Evolutionary conservation across 129 eudicot species (phyloP).

Genomic region (Flaveria ramosissima): DNA sequence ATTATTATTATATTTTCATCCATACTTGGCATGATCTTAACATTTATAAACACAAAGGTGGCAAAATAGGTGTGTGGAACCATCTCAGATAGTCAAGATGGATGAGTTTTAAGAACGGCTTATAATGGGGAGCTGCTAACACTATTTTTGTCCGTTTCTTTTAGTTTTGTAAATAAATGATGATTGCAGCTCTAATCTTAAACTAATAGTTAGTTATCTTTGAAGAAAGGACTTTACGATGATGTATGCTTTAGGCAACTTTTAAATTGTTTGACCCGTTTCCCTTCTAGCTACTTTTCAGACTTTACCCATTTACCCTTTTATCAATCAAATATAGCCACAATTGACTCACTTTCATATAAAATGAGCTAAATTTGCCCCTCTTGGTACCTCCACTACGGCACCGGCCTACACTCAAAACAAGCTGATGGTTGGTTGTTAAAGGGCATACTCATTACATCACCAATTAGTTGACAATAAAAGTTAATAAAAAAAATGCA

Average conservation of each 20-base stretch:
- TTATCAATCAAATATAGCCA: neutral
- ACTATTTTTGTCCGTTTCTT: neutral
- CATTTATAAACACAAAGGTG: neutral
- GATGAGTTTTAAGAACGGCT: neutral
- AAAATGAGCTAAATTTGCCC: neutral
- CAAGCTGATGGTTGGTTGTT: no score
- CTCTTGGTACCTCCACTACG: no score
- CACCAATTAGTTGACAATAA: no score
- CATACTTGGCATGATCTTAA: neutral
- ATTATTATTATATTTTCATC: neutral
- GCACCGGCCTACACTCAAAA: no score
- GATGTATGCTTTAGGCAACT: conserved; percentile 5
- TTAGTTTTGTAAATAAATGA: neutral
- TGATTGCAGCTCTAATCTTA: neutral
- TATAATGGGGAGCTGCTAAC: neutral
- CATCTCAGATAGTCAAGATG: neutral
- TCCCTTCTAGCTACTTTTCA: neutral
- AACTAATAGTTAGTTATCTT: neutral
- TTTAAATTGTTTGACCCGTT: neutral
- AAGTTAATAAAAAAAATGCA: no score
- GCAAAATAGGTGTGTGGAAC: neutral
- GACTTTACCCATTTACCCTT: neutral
- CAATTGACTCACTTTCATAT: neutral
- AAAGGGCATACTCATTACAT: no score
- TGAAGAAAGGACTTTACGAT: neutral